These are phyloP conservation scores for Candolleomyces efflorescens DNA, from an alignment of 768 basidiomycete genomes.

Conservation along the genomic window DNA sequence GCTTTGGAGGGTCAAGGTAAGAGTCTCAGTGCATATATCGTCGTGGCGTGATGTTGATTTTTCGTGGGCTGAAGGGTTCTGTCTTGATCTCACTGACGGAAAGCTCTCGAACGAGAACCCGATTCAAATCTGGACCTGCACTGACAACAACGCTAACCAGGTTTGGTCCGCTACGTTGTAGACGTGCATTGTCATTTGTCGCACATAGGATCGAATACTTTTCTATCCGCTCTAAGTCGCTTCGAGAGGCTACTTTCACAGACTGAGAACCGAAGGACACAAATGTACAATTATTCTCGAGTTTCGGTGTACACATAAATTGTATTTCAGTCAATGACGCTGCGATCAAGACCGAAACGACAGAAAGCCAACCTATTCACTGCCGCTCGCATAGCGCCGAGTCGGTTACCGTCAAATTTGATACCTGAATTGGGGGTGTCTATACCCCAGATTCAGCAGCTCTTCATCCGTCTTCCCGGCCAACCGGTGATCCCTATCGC, in stretches of 20 bases:
- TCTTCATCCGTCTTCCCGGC: constrained; percentile 26
- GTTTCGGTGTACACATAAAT: too few relatives aligned
- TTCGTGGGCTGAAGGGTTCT: constrained; percentile 9
- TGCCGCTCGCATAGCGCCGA: too few relatives aligned
- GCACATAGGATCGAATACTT: too few relatives aligned
- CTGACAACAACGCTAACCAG: background rate
- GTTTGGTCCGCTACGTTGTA: background rate
- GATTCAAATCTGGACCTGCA: constrained; percentile 3
- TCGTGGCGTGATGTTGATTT: background rate
- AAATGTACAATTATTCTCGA: too few relatives aligned
- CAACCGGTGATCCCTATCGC: constrained; percentile 30
- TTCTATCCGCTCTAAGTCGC: too few relatives aligned
- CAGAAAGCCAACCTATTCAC: too few relatives aligned
- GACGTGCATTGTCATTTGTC: too few relatives aligned
- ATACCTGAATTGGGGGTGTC: constrained; percentile 34
- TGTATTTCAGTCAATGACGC: too few relatives aligned
- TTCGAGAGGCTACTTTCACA: too few relatives aligned
- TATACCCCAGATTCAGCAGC: constrained; percentile 29
- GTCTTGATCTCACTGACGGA: constrained; percentile 6
- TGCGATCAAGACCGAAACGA: too few relatives aligned
- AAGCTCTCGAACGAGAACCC: background rate
- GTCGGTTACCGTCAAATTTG: constrained; percentile 25
- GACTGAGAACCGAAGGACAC: too few relatives aligned
- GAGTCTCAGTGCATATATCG: background rate
- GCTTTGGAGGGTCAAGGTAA: constrained; percentile 9